These are phyloP conservation scores for Artomyces pyxidatus DNA, from an alignment of 768 basidiomycete genomes.

Conservation along the genomic window DNA sequence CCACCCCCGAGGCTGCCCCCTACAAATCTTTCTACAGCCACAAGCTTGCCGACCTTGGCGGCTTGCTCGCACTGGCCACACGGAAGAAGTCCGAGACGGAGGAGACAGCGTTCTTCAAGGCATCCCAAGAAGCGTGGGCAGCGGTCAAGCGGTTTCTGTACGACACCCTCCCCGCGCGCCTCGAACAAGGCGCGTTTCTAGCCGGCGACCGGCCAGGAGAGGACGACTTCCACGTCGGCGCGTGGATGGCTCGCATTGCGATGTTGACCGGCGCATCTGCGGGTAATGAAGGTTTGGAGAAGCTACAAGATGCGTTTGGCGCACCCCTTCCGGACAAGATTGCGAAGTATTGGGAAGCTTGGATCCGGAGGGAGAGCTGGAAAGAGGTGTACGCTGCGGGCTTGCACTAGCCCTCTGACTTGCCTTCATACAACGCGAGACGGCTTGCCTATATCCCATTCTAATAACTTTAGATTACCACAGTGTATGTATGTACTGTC, in stretches of 20 bases:
- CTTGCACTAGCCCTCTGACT: conserved; percentile 14
- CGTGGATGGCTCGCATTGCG: conserved; percentile 43
- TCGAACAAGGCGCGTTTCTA: conserved; percentile 39
- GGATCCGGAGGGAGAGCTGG: conserved; percentile 39
- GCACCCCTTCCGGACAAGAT: conserved; percentile 30
- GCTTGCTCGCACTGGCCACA: conserved; percentile 33
- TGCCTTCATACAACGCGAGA: too few species aligned
- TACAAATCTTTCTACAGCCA: conserved; percentile 36
- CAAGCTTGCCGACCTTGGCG: conserved; percentile 34
- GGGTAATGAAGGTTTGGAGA: conserved; percentile 28
- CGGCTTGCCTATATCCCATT: too few species aligned
- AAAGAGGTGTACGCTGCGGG: conserved; percentile 23
- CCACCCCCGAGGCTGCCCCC: conserved; percentile 25
- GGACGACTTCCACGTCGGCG: conserved; percentile 47
- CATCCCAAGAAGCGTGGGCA: conserved; percentile 32
- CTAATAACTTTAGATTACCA: too few species aligned
- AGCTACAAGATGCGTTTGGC: conserved; percentile 33
- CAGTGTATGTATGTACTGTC: too few species aligned
- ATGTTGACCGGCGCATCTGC: conserved; percentile 29
- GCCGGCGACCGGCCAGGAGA: conserved; percentile 40
- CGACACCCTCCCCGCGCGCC: conserved; percentile 30
- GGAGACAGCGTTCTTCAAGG: conserved; percentile 32
- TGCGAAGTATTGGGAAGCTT: conserved; percentile 34
- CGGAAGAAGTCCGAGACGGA: conserved; percentile 27
- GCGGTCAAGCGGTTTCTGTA: conserved; percentile 29